Percentiles rank a stretch among this genome's conserved stretches.
Evolutionary conservation across 2,329 filamentous ascomycete species (phyloP).

Genomic region (Aspergillus novoparasiticus): DNA sequence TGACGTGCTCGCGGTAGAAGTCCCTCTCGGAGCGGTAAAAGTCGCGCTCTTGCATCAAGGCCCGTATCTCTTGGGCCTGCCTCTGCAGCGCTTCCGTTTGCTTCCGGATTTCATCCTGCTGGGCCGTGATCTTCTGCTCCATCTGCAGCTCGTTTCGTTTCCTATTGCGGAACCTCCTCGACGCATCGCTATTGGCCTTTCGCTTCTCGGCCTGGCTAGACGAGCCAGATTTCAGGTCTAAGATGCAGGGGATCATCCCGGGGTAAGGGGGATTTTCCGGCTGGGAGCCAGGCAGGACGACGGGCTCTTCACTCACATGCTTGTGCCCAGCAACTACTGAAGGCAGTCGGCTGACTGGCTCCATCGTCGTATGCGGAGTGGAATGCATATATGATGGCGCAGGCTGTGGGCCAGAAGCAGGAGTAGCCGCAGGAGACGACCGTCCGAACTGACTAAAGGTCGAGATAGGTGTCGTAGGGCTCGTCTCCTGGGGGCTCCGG

Average conservation of each 20-base stretch:
- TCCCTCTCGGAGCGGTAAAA: slow-evolving; percentile 44
- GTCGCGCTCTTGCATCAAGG: slow-evolving; percentile 37
- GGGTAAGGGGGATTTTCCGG: slow-evolving; percentile 17
- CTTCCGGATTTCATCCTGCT: slow-evolving; percentile 41
- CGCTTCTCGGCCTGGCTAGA: slow-evolving; percentile 45
- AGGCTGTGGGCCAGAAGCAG: slow-evolving; percentile 21
- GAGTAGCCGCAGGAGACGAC: slow-evolving; percentile 31
- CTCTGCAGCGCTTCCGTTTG: slow-evolving; percentile 31
- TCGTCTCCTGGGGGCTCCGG: slow-evolving; percentile 38
- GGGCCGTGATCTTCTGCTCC: slow-evolving; percentile 38
- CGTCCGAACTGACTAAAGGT: slow-evolving; percentile 34
- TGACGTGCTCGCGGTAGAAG: slow-evolving; percentile 40
- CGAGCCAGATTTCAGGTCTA: slow-evolving; percentile 46
- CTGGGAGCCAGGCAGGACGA: slow-evolving; percentile 16
- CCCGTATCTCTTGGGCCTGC: slow-evolving; percentile 39
- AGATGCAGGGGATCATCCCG: slow-evolving; percentile 40
- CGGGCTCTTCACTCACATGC: slow-evolving; percentile 21
- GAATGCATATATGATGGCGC: slow-evolving; percentile 16
- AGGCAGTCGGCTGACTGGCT: slow-evolving; percentile 28
- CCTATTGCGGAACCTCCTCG: slow-evolving; percentile 44
- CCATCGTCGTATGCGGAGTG: slow-evolving; percentile 21
- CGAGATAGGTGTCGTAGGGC: slow-evolving; percentile 38
- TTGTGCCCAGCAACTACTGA: slow-evolving; percentile 26
- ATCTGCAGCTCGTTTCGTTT: slow-evolving; percentile 45
- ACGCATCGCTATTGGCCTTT: slow-evolving; percentile 47